Evolutionary conservation across 345 rosid species (phyloP).

Genomic region (Turritis glabra): DNA sequence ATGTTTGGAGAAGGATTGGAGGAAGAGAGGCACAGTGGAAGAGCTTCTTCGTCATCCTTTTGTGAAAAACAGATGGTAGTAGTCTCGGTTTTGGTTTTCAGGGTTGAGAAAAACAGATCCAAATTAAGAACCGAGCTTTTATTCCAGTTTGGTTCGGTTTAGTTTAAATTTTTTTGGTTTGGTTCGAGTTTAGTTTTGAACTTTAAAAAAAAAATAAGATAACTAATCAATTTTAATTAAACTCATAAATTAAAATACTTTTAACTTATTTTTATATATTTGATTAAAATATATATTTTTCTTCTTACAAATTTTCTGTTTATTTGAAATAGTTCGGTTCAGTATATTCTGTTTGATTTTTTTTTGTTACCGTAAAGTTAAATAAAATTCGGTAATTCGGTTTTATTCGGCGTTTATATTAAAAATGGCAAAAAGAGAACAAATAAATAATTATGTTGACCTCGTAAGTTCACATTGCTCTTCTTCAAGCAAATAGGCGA

Average conservation of each 20-base stretch:
- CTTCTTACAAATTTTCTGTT: not conserved
- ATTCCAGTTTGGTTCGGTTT: not conserved
- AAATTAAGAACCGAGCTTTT: not conserved
- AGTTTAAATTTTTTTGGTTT: not conserved
- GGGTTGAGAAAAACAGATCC: not conserved
- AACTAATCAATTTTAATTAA: not conserved
- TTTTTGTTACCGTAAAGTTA: too few relatives aligned
- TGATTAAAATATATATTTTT: too few relatives aligned
- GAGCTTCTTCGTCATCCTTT: constrained; percentile 66
- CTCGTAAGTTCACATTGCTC: not conserved
- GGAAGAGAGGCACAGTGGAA: constrained; percentile 51
- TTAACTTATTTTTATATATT: too few relatives aligned
- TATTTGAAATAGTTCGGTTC: not conserved
- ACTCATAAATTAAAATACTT: not conserved
- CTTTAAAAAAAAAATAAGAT: not conserved
- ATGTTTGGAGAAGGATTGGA: constrained; percentile 74
- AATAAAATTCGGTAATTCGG: not conserved
- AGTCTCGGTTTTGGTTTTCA: not conserved
- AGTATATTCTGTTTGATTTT: not conserved
- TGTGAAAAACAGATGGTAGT: constrained; percentile 25
- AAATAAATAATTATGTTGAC: not conserved
- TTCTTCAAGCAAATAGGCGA: not conserved
- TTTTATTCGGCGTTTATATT: not conserved
- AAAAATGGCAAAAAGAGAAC: not conserved
- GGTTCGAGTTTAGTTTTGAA: not conserved